Conservation (phyloP, 2,329 filamentous ascomycete genomes). For the Celoporthe dispersa region DNA sequence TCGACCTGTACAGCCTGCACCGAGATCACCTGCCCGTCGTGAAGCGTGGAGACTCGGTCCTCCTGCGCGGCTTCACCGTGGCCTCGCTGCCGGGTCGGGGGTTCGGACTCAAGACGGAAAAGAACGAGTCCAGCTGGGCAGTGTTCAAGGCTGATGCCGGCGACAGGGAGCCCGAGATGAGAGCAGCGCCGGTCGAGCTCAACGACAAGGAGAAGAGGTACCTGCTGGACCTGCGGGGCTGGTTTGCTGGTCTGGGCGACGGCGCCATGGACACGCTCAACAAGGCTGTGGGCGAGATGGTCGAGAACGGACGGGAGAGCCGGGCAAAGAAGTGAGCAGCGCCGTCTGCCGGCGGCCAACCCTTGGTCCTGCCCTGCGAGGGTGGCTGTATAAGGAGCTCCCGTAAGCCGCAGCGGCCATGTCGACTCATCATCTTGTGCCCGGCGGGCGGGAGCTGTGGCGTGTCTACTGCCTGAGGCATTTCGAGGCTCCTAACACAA, state of each 20-base stretch:
- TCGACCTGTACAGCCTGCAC: constrained; percentile 63
- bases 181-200: constrained; percentile 64
- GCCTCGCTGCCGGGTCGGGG: constrained; percentile 57
- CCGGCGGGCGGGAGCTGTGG: not conserved
- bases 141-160: constrained; percentile 55
- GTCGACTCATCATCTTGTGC: not conserved
- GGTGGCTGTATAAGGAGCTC: not conserved
- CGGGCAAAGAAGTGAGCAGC: constrained; percentile 16
- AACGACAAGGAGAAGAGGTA: constrained; percentile 54
- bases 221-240: constrained; percentile 52
- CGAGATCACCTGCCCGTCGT: constrained; percentile 60
- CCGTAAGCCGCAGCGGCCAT: not conserved
- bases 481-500: not conserved
- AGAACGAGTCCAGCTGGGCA: constrained; percentile 63
- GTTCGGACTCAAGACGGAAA: constrained; percentile 56
- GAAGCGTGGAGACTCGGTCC: constrained; percentile 59
- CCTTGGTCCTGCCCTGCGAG: too few relatives aligned
- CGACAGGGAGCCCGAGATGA: constrained; percentile 54
- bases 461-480: not conserved
- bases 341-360: too few relatives aligned
- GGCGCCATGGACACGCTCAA: constrained; percentile 52
- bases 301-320: constrained; percentile 24
- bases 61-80: constrained; percentile 61
- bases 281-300: constrained; percentile 40
- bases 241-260: constrained; percentile 54